Conservation (phyloP, 176 grass and related monocot genomes). For the sorghum (Sorghum bicolor) region Sorghum_bicolor_NCBIv3 NC_012872.2:66151501-66152000, state of each 20-base stretch:
- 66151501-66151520: not conserved
- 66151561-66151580: slow-evolving; percentile 99
- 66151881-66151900: not conserved
- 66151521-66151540: slow-evolving; percentile 11
- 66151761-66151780: not conserved
- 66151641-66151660: slow-evolving; percentile 92
- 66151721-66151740: not conserved
- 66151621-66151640: slow-evolving; percentile 94
- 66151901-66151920: not conserved
- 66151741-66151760: slow-evolving; percentile 11
- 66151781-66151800: not conserved
- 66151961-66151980: not conserved
- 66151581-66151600: slow-evolving; percentile 84
- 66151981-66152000: not conserved
- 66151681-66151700: slow-evolving; percentile 91
- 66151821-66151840: not conserved
- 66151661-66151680: slow-evolving; percentile 92
- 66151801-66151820: not conserved
- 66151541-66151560: slow-evolving; percentile 57
- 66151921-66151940: not conserved
- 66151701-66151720: slow-evolving; percentile 55
- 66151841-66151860: not conserved
- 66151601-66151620: slow-evolving; percentile 81
- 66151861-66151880: not conserved
- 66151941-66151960: not conserved